Evolutionary conservation across 495 filamentous ascomycete genomes (phyloP), one percentile per base, ranked within the genome.

Genomic region (Penicilliopsis zonata): DNA sequence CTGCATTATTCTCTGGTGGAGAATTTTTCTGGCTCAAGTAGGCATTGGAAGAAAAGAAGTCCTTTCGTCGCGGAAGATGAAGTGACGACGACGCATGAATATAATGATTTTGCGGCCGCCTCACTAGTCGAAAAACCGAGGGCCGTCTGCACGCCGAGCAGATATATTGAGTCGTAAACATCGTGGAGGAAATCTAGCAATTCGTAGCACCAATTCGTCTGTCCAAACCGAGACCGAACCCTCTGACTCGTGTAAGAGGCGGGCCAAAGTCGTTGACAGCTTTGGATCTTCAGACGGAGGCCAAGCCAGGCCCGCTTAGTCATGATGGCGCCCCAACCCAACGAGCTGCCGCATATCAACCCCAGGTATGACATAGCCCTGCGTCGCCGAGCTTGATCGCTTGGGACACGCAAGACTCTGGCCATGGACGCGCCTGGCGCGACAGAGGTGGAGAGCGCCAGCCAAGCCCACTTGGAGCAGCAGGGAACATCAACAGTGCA

Each of bases 11-110:
- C 12, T 33, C 41, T 27, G 28, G 37, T n/a, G 32, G 41, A 10
- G 41, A 21, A 31, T 62, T 43, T 16, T 51, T 58, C 34, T 66
- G 60, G 32, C 46, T 47, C 4, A 63, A 40, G 20, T 45, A 40
- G 6, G 69, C 48, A 42, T 60, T 68, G 13, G 62, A 69, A 1
- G 67, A 72, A 31, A 70, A 72, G 40, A 65, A 70, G 24, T 56
- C 53, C 31, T 61, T 61, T 28, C 56, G 59, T 31, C 57, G 53
- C 12, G 50, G 58, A 20, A 52, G 37, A 17, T 36, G 42, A 9
- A 53, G 49, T 31, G 43, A 36, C 0, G 59, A 34, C 9, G 54
- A 48, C 3, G 57, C 60, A 46, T 66, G 63, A 13, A 67, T 60
- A 58, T 47, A 41, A 34, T 57, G 53, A 33, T 37, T 53, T 16